phyloP scores from a whole-genome alignment of 257 asterid genomes.

The Solanum neorickii region DNA sequence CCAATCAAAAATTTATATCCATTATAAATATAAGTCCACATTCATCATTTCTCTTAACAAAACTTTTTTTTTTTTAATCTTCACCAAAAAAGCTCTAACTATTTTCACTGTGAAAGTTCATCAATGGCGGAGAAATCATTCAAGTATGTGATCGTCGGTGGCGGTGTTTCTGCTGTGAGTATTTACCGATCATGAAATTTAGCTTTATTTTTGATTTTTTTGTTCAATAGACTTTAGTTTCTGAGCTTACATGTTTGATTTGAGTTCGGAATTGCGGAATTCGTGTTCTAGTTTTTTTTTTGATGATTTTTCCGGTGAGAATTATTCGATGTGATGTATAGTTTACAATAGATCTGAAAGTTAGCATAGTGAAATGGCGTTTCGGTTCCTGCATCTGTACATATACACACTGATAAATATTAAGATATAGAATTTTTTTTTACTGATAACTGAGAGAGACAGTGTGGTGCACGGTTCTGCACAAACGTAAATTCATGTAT shows the following conservation, averaged over 20 bases:
- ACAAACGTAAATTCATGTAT: neutral
- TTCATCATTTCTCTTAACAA: neutral
- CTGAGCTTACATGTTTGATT: neutral
- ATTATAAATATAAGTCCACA: neutral
- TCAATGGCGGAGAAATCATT: conserved; percentile 68
- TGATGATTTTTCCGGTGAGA: neutral
- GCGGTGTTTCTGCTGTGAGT: conserved; percentile 91
- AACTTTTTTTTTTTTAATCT: neutral
- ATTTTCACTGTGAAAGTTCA: neutral
- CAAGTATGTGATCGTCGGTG: conserved; percentile 89
- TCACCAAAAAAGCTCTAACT: neutral
- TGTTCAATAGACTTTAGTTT: neutral
- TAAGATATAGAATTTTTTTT: neutral
- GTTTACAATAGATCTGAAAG: neutral
- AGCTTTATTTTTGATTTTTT: neutral
- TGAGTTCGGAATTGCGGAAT: neutral
- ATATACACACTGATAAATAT: neutral
- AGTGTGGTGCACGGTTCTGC: neutral
- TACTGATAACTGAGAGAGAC: neutral
- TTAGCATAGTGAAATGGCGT: neutral
- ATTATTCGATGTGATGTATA: neutral
- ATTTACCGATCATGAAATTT: neutral
- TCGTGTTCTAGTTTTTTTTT: neutral
- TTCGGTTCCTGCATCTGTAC: neutral
- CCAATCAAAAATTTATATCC: neutral